Evolutionary conservation across 148 eudicot genomes (phyloP).

Genomic region (Salicornia ramosissima): DNA sequence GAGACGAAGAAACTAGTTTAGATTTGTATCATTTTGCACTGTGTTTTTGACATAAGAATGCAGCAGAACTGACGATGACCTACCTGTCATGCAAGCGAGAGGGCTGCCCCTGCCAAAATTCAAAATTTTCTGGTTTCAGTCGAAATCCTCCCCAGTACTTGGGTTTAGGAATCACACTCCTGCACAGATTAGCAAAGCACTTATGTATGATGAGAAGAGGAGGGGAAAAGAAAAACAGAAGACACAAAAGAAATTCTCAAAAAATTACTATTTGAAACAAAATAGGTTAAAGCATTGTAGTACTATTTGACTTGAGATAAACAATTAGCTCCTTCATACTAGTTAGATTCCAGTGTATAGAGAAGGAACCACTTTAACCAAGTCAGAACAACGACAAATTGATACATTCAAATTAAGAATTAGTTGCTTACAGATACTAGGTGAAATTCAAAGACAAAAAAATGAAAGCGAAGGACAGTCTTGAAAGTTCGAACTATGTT

Average conservation of each 20-base stretch:
- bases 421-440: neutral
- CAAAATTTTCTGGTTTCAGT: constrained; percentile 69
- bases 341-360: neutral
- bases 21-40: neutral
- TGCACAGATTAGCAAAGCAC: constrained; percentile 30
- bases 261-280: neutral
- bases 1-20: neutral
- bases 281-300: neutral
- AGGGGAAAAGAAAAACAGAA: neutral
- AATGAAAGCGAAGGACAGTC: neutral
- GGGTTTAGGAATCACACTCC: constrained; percentile 89
- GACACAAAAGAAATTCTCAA: neutral
- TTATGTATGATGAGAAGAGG: neutral
- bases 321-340: neutral
- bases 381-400: neutral
- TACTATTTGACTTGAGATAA: neutral
- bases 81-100: constrained; percentile 99
- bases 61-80: neutral
- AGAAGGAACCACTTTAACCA: neutral
- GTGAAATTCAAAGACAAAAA: neutral
- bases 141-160: constrained; percentile 93
- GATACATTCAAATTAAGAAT: neutral
- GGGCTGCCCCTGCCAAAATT: constrained; percentile 99
- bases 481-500: neutral
- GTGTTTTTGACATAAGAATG: neutral